These are phyloP conservation scores for Suillus cothurnatus DNA, from an alignment of 768 basidiomycete species.

Conservation along the genomic window DNA sequence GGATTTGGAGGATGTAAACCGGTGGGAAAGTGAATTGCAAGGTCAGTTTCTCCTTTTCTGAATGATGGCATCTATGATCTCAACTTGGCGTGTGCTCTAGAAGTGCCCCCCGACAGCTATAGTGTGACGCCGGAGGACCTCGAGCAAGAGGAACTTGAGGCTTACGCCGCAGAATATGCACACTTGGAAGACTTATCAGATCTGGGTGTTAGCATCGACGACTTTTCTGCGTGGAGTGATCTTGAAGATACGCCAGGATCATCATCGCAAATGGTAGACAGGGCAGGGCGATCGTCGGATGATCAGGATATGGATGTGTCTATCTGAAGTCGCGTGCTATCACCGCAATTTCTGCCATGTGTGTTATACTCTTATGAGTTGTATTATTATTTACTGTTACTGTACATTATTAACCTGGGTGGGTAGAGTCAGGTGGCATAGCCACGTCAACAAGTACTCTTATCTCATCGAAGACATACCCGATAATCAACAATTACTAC, in stretches of 20 bases:
- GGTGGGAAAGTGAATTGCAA: slow-evolving; percentile 62
- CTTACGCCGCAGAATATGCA: slow-evolving; percentile 57
- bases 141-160: slow-evolving; percentile 58
- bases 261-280: slow-evolving; percentile 2
- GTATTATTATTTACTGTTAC: neutral
- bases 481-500: neutral
- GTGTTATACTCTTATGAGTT: neutral
- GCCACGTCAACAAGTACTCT: neutral
- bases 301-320: slow-evolving; percentile 30
- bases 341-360: neutral
- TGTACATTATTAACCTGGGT: neutral
- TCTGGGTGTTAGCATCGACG: slow-evolving; percentile 28
- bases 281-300: neutral
- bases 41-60: slow-evolving; percentile 34
- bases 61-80: neutral
- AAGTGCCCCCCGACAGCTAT: slow-evolving; percentile 7
- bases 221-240: slow-evolving; percentile 23
- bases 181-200: slow-evolving; percentile 51
- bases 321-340: slow-evolving; percentile 10
- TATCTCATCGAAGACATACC: neutral
- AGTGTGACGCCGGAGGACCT: slow-evolving; percentile 44
- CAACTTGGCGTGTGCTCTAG: neutral
- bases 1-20: slow-evolving; percentile 59
- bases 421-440: neutral
- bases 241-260: slow-evolving; percentile 17